phyloP scores from a whole-genome alignment of 768 basidiomycete species.

The Lactifluus hygrophoroides region DNA sequence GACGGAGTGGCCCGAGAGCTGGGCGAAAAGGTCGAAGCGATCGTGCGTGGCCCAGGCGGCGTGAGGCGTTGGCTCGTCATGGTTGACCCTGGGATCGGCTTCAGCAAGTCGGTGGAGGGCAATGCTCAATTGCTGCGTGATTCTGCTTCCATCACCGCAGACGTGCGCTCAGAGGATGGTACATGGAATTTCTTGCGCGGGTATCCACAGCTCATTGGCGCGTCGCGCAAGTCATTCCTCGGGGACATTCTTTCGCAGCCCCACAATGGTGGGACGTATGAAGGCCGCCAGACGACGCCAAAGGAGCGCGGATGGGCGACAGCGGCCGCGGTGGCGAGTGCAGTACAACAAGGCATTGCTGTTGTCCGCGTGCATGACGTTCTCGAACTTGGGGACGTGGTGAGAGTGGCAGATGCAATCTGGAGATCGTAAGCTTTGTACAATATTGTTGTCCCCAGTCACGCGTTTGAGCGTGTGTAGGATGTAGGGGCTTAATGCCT shows the following conservation, averaged over 20 bases:
- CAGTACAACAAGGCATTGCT: slow-evolving; percentile 62
- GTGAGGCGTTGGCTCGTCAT: slow-evolving; percentile 83
- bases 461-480: background rate
- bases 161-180: slow-evolving; percentile 22
- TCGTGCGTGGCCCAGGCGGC: slow-evolving; percentile 61
- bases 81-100: slow-evolving; percentile 89
- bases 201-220: slow-evolving; percentile 63
- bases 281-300: slow-evolving; percentile 48
- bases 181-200: slow-evolving; percentile 44
- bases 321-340: slow-evolving; percentile 63
- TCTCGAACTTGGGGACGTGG: slow-evolving; percentile 62
- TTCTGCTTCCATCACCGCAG: slow-evolving; percentile 38
- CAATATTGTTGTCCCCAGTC: background rate
- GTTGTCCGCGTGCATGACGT: slow-evolving; percentile 82
- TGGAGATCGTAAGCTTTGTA: background rate
- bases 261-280: slow-evolving; percentile 31
- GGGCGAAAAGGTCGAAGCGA: slow-evolving; percentile 52
- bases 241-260: slow-evolving; percentile 50
- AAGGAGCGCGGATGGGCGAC: slow-evolving; percentile 73
- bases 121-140: slow-evolving; percentile 63
- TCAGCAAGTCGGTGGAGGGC: slow-evolving; percentile 75
- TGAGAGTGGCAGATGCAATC: slow-evolving; percentile 49
- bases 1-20: slow-evolving; percentile 66
- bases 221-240: slow-evolving; percentile 80
- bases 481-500: slow-evolving; percentile 1